Evolutionary conservation across 495 filamentous ascomycete species (phyloP), one percentile per base, ranked within the genome.

Genomic region (Neurospora cerealis): DNA sequence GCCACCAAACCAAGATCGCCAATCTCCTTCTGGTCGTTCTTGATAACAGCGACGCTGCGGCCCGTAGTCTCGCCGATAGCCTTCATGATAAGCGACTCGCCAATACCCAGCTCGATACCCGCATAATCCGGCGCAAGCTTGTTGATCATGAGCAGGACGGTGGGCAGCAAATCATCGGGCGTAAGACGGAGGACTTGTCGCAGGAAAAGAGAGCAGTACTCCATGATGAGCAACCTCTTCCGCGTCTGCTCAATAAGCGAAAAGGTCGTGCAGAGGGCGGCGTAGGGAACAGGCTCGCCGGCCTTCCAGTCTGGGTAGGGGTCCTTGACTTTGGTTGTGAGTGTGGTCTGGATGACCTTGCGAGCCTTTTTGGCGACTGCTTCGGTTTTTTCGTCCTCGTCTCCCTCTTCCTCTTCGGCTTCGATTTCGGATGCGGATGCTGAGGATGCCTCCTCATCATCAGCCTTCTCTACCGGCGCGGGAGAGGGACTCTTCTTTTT

Each of bases 21-120:
- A 79, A 98, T 96, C 76, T 98, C 93, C 76, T 94, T 93, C 74
- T 99, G 96, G 77, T 99, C 96, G 46, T 90, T 87, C 80, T 97
- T 98, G 81, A 98, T 97, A 71, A 96, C 89, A 10, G 88, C 83
- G 48, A 98, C 81, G 79, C 91, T 96, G 71, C 96, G 91, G 7
- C 96, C 96, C 3, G 96, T 98, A 70, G 90, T 91, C 83, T 99
- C 95, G 17, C 94, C 94, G 78, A 99, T 97, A 19, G 96, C 93
- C 78, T 98, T 99, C 94, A 99, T 98, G 77, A 99, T 97, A 62
- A 99, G 80, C 17, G 94, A 97, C 84, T 99, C 96, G 60, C 96
- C 96, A 79, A 99, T 98, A 38, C 96, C 96, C 21, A 99, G 86
- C 82, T 99, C 96, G 73, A 99, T 92, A 24, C 96, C 96, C 34